These are phyloP conservation scores for Tephrocybe sp. DNA, from an alignment of 768 basidiomycete genomes.

Conservation along the genomic window DNA sequence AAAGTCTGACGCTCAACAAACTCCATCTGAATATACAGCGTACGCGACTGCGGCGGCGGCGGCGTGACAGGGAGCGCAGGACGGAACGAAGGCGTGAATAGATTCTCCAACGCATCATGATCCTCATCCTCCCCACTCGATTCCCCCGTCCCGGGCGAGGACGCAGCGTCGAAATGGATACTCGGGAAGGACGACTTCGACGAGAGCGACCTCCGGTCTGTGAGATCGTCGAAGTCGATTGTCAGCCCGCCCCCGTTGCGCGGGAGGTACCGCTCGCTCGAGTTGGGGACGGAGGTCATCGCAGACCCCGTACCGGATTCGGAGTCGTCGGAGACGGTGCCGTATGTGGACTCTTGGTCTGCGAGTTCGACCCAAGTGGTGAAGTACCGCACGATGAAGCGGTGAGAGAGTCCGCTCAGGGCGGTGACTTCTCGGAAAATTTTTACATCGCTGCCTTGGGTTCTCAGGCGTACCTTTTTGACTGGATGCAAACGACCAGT, in stretches of 20 bases:
- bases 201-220: conserved; percentile 54
- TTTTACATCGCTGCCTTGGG: conserved; percentile 76
- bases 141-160: conserved; percentile 32
- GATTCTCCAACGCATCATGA: conserved; percentile 29
- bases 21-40: conserved; percentile 96
- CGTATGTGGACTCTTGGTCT: conserved; percentile 33
- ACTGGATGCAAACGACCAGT: conserved; percentile 37
- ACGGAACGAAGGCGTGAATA: conserved; percentile 25
- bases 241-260: conserved; percentile 57
- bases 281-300: conserved; percentile 52
- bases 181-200: conserved; percentile 67
- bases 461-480: conserved; percentile 84
- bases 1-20: conserved; percentile 91
- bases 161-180: conserved; percentile 70
- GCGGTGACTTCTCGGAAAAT: conserved; percentile 92
- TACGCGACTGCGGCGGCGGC: conserved; percentile 42
- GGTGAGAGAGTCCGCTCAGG: conserved; percentile 82
- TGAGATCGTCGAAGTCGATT: conserved; percentile 60
- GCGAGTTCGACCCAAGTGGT: conserved; percentile 84
- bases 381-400: conserved; percentile 89
- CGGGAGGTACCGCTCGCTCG: conserved; percentile 31
- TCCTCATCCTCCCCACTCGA: conserved; percentile 35
- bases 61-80: conserved; percentile 12
- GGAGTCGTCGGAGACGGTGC: conserved; percentile 54
- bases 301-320: conserved; percentile 36